A percentile compares a stretch with the other conserved stretches of the same genome.
These are phyloP conservation scores for Cajanus cajan DNA, from an alignment of 306 rosid genomes.

Conservation along the genomic window DNA sequence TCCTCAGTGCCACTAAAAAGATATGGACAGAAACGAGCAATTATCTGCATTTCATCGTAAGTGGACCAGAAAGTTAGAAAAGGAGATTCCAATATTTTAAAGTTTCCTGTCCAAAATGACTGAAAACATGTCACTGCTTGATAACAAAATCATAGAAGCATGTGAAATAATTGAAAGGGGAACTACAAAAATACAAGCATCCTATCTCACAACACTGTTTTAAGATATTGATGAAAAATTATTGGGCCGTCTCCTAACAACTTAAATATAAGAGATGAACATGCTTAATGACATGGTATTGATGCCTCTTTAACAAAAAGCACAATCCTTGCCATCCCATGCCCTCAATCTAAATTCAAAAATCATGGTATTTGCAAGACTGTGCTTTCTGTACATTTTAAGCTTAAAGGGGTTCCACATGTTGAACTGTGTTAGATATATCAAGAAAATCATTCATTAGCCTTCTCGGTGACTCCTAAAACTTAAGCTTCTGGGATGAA, in stretches of 20 bases:
- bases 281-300: conserved; percentile 9
- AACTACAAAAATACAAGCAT: background rate
- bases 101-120: conserved; percentile 27
- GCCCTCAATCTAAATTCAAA: conserved; percentile 9
- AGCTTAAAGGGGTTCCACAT: background rate
- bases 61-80: conserved; percentile 23
- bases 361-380: background rate
- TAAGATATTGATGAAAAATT: conserved; percentile 10
- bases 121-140: conserved; percentile 21
- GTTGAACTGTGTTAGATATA: conserved; percentile 10
- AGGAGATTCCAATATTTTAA: background rate
- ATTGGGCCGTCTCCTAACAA: conserved; percentile 5
- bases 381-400: conserved; percentile 2
- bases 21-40: conserved; percentile 81
- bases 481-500: background rate
- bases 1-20: conserved; percentile 78
- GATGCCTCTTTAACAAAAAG: background rate
- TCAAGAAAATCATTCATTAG: conserved; percentile 4
- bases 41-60: conserved; percentile 55
- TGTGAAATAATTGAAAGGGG: conserved; percentile 5
- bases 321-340: background rate
- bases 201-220: background rate
- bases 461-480: background rate
- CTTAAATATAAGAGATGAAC: conserved; percentile 3
- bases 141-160: conserved; percentile 1